These are phyloP conservation scores for Candida morakotiae DNA, from an alignment of 805 yeast species.

Conservation along the genomic window DNA sequence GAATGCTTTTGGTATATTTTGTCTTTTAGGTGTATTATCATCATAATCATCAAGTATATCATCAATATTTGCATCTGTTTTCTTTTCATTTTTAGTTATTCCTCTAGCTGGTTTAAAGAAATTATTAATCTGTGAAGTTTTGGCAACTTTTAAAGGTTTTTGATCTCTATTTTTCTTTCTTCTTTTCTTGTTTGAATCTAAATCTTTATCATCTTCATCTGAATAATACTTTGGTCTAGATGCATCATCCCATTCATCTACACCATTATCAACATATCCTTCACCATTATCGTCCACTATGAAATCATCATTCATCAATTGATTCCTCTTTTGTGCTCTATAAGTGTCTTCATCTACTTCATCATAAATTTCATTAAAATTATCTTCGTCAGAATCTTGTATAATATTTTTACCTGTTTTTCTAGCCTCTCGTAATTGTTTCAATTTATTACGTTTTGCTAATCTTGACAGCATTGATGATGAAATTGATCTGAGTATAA, in stretches of 20 bases:
- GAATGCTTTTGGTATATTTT: not conserved
- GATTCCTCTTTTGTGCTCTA: slow-evolving; percentile 71
- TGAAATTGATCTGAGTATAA: not conserved
- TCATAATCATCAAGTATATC: slow-evolving; percentile 58
- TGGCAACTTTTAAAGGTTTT: slow-evolving; percentile 35
- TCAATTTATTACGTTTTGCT: slow-evolving; percentile 43
- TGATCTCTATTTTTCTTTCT: slow-evolving; percentile 22
- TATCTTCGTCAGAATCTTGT: slow-evolving; percentile 41
- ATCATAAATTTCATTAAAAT: slow-evolving; percentile 67
- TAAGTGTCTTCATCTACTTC: slow-evolving; percentile 81
- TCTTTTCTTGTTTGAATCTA: slow-evolving; percentile 16
- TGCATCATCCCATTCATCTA: slow-evolving; percentile 76
- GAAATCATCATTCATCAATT: slow-evolving; percentile 84
- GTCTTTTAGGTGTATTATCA: slow-evolving; percentile 14
- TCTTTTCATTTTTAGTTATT: slow-evolving; percentile 29
- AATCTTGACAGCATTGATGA: slow-evolving; percentile 30
- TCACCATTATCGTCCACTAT: slow-evolving; percentile 92
- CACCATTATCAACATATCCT: slow-evolving; percentile 93
- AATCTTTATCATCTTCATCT: slow-evolving; percentile 48
- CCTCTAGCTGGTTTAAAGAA: slow-evolving; percentile 45
- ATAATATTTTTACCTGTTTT: slow-evolving; percentile 48
- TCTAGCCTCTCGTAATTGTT: slow-evolving; percentile 61
- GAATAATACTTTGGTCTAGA: slow-evolving; percentile 48
- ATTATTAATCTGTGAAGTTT: slow-evolving; percentile 46
- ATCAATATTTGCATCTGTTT: slow-evolving; percentile 53